These are phyloP conservation scores for Anisogramma anomala DNA, from an alignment of 2,329 filamentous ascomycete species.

Conservation along the genomic window DNA sequence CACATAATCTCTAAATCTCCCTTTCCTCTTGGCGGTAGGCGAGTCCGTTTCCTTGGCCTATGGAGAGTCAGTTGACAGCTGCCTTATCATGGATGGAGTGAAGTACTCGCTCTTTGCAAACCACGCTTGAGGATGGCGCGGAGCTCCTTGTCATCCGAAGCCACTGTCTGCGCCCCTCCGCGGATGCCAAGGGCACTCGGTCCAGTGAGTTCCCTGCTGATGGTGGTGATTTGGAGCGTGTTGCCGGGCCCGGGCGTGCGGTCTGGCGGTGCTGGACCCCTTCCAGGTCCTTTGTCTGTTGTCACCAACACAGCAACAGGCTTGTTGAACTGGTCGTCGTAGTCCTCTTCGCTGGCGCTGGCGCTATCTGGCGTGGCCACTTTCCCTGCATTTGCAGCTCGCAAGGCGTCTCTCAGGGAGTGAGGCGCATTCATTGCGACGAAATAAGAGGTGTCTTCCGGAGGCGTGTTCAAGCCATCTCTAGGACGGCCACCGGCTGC, in stretches of 20 bases:
- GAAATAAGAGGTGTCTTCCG: slow-evolving; percentile 4
- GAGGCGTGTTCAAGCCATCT: background rate
- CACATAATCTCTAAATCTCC: slow-evolving; percentile 42
- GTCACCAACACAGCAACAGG: slow-evolving; percentile 18
- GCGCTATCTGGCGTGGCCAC: slow-evolving; percentile 24
- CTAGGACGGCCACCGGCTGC: background rate
- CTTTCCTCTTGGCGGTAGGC: slow-evolving; percentile 15
- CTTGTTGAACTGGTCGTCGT: slow-evolving; percentile 25
- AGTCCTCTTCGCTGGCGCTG: slow-evolving; percentile 35
- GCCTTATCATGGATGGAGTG: background rate
- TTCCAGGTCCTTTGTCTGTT: slow-evolving; percentile 16
- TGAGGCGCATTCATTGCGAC: slow-evolving; percentile 3
- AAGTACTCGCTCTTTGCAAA: slow-evolving; percentile 19
- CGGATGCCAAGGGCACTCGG: slow-evolving; percentile 12
- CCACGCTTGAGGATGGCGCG: slow-evolving; percentile 26
- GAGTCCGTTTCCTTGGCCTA: slow-evolving; percentile 8
- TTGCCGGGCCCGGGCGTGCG: slow-evolving; percentile 15
- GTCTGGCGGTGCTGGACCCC: slow-evolving; percentile 3
- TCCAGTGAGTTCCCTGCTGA: slow-evolving; percentile 6
- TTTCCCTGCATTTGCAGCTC: slow-evolving; percentile 3
- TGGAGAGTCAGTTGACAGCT: slow-evolving; percentile 14
- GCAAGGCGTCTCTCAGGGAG: slow-evolving; percentile 18
- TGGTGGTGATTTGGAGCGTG: slow-evolving; percentile 1
- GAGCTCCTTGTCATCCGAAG: slow-evolving; percentile 28
- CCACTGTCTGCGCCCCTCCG: slow-evolving; percentile 19